Evolutionary conservation across 495 filamentous ascomycete genomes (phyloP), one percentile per base, ranked within the genome.

Genomic region (Sporormia fimetaria): DNA sequence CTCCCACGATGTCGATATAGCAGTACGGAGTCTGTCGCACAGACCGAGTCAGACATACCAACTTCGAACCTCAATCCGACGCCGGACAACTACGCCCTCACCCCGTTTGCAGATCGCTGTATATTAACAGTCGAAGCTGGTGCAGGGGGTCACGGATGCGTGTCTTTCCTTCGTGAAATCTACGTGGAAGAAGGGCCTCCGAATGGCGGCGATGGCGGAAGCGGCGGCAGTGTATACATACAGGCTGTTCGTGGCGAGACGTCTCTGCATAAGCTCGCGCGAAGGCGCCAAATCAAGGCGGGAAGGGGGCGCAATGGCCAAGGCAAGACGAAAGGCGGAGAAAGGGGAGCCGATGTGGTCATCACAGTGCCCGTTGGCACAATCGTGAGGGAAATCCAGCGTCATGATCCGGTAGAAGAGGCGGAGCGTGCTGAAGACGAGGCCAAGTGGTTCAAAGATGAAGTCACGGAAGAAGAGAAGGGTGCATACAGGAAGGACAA

Each of bases 201-300:
- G n/a, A 95, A 96, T 60, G 92, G 90, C 33, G 90, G 90, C 33
- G 85, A 96, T 59, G 90, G 90, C 21, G 90, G 90, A 10, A 80
- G 72, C 36, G 90, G 90, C 31, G 90, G 90, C 14, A 87, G 78
- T 52, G 66, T 98, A 45, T 96, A 90, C 64, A 90, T 98, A 39
- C 92, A 95, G 60, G 87, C 90, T 3, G 76, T 94, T 6, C 78
- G 78, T 28, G 85, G 85, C 41, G 78, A 95, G 57, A 94, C 83
- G 0, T 90, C 83, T 43, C 63, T 98, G 37, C 87, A 96, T 61
- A 98, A 95, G 61, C 71, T 98, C 10, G 81, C 82, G 7, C 73
- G 88, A 12, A 68, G 80, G 42, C 76, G 83, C 2, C 63, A 80
- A 17, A 60, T 95, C 22, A 80, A 79, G 53, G 90, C 90, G 1